Percentiles rank a stretch among this genome's conserved stretches.
Conservation (phyloP, 768 basidiomycete species). For the Lentinula aciculospora region DNA sequence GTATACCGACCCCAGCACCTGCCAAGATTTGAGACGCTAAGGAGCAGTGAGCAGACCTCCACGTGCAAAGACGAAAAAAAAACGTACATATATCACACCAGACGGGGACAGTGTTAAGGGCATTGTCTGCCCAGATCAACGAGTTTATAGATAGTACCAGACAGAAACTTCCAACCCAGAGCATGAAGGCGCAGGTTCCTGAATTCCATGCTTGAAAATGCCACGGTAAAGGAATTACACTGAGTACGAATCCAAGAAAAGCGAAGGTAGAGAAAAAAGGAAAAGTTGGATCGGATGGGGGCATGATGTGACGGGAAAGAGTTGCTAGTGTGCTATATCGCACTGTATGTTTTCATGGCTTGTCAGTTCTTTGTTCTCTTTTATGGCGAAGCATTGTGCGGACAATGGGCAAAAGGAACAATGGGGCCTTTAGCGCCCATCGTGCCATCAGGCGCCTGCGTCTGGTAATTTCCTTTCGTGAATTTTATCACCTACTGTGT, state of each 20-base stretch:
- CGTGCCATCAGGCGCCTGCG: no score
- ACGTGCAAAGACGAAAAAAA: background rate
- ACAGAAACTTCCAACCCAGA: constrained; percentile 27
- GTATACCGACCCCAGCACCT: background rate
- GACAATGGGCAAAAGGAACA: no score
- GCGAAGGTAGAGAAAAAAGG: constrained; percentile 20
- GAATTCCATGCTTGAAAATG: constrained; percentile 36
- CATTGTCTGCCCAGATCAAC: constrained; percentile 37
- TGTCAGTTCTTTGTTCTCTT: no score
- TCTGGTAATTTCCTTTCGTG: no score
- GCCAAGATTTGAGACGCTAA: background rate
- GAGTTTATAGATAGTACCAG: constrained; percentile 35
- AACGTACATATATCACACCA: constrained; percentile 54
- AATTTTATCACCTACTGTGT: no score
- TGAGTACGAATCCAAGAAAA: constrained; percentile 30
- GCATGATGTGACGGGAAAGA: constrained; percentile 6
- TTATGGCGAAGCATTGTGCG: no score
- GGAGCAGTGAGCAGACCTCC: no score
- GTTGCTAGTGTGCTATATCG: background rate
- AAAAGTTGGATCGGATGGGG: background rate
- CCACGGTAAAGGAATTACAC: constrained; percentile 34
- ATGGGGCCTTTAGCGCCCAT: no score
- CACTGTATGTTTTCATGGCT: no score
- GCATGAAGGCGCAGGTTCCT: constrained; percentile 34
- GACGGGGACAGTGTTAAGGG: constrained; percentile 28